Evolutionary conservation across 148 eudicot species (phyloP).

Genomic region (Rhododendron williamsianum): DNA sequence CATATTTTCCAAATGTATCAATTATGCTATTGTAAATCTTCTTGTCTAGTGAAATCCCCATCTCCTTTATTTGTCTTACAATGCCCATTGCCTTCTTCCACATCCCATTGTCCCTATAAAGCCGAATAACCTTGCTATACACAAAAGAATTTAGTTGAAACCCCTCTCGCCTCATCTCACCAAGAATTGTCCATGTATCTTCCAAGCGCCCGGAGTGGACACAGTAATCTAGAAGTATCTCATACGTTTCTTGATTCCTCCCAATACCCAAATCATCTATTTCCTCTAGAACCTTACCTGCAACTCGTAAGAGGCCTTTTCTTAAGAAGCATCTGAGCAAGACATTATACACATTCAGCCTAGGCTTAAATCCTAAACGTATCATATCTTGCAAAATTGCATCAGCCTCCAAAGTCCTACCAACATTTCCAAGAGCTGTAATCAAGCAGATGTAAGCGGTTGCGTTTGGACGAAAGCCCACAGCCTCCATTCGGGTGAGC

Average conservation of each 20-base stretch:
- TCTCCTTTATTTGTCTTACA: conserved; percentile 58
- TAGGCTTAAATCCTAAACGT: conserved; percentile 50
- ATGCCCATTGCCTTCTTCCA: conserved; percentile 86
- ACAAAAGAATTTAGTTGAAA: conserved; percentile 20
- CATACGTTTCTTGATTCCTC: conserved; percentile 59
- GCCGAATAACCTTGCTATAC: conserved; percentile 58
- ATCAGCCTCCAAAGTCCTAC: conserved; percentile 83
- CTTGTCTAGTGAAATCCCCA: conserved; percentile 58
- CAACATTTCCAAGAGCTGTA: conserved; percentile 54
- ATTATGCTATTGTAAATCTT: conserved; percentile 69
- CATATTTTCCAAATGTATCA: conserved; percentile 65
- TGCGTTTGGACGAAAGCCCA: conserved; percentile 47
- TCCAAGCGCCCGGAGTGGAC: conserved; percentile 64
- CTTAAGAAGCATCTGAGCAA: conserved; percentile 67
- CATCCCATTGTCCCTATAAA: conserved; percentile 91
- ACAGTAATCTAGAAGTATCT: conserved; percentile 68
- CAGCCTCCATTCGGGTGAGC: conserved; percentile 72
- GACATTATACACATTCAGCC: conserved; percentile 43
- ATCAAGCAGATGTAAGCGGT: conserved; percentile 47
- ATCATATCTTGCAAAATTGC: conserved; percentile 72
- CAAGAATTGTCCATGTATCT: conserved; percentile 68
- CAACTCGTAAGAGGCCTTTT: conserved; percentile 60
- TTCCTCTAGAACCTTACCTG: conserved; percentile 33
- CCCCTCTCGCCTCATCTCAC: conserved; percentile 52
- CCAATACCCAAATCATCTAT: conserved; percentile 45